Base-by-base conservation (phyloP, 805 yeast genomes). In the Myxozyma geophila region DNA sequence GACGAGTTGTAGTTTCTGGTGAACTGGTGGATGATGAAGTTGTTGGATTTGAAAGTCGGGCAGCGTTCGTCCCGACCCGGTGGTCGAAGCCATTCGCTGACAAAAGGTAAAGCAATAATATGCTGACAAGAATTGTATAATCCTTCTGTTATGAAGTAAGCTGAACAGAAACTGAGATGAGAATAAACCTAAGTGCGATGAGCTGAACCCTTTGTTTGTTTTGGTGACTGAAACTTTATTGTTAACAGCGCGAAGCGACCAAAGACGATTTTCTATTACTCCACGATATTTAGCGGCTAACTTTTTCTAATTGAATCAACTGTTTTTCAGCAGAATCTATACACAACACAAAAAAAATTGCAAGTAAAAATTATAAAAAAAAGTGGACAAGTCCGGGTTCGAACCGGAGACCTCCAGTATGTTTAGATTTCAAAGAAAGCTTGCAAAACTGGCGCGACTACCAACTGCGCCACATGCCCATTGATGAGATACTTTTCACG, bases 401-500 rank as follows among this genome's bases (percentile, higher is more conserved):
- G 71, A 68, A 68, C 71, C 71, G 71, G 70, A 68, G 71, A 67
- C 71, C 71, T 68, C 70, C 67, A 68, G 67, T 63, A 50, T 1
- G 17, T 39, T 36, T 61, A 35, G 23, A 51, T 17, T 19, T 28
- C 48, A 33, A 7, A 43, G 46, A n/a, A 48, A 21, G 19, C 19
- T 57, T 67, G 70, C 70, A 67, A 67, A 67, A 66, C 70, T 67
- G 67, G 69, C 70, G 70, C 70, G 70, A 66, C 70, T 67, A 67
- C 70, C 70, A 67, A 67, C 70, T 67, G 70, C 70, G 70, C 70
- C 70, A 67, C 70, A 67, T 67, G 70, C 70, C 70, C 70, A 49
- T 44, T 17, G 35, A 4, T 40, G 19, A 17, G 35, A 48, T 23
- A 23, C 19, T 10, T 48, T 48, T 33, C 19, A 36, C 39, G 5